Conservation (phyloP, 805 yeast species). For the fission yeast (Schizosaccharomyces pombe) region ASM294v3 CU329670.1:860501-861000, state of each 20-base stretch:
- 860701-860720: background rate
- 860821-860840: conserved; percentile 9
- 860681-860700: conserved; percentile 5
- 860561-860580: conserved; percentile 7
- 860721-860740: background rate
- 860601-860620: conserved; percentile 13
- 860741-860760: background rate
- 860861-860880: conserved; percentile 11
- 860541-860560: conserved; percentile 10
- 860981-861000: conserved; percentile 4
- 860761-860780: background rate
- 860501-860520: conserved; percentile 13
- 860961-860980: conserved; percentile 6
- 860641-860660: conserved; percentile 14
- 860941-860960: conserved; percentile 12
- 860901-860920: conserved; percentile 11
- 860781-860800: background rate
- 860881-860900: conserved; percentile 12
- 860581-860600: conserved; percentile 11
- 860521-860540: conserved; percentile 14
- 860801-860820: conserved; percentile 6
- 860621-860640: conserved; percentile 12
- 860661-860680: conserved; percentile 13
- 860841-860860: conserved; percentile 9
- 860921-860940: conserved; percentile 11